A percentile compares a stretch with the other conserved stretches of the same genome.
Conservation (phyloP, 305 asterid species). For the Fraxinus platypoda region DNA sequence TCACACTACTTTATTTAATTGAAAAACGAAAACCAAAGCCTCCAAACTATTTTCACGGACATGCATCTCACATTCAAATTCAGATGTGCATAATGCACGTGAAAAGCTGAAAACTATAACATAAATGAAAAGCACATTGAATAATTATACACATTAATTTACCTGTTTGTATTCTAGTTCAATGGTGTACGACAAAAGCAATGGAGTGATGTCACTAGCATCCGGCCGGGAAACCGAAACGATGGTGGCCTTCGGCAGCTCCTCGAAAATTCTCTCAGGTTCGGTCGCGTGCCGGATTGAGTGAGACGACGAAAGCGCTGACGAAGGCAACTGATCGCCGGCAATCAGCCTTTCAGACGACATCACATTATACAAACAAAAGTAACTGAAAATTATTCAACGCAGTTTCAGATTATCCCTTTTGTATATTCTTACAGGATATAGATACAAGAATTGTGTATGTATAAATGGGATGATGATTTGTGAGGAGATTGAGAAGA, state of each 20-base stretch:
- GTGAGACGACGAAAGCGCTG: constrained; percentile 47
- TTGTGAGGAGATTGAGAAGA: not conserved
- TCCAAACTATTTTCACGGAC: constrained; percentile 6
- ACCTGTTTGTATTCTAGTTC: constrained; percentile 85
- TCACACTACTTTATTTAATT: not conserved
- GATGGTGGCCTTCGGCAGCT: constrained; percentile 69
- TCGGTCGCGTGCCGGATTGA: constrained; percentile 49
- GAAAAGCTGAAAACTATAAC: not conserved
- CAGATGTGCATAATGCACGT: constrained; percentile 10
- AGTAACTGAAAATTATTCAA: not conserved
- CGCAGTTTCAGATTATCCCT: not conserved
- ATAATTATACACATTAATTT: not conserved
- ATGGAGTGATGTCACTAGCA: constrained; percentile 75
- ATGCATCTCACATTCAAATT: constrained; percentile 16
- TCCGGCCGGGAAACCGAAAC: constrained; percentile 76
- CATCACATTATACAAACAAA: constrained; percentile 35
- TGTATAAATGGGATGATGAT: not conserved
- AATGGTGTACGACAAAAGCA: constrained; percentile 82
- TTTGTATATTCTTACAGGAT: not conserved
- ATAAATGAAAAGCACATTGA: constrained; percentile 20
- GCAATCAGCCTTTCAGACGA: constrained; percentile 65
- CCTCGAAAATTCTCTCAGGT: constrained; percentile 60
- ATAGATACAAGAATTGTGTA: not conserved
- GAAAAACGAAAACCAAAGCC: not conserved
- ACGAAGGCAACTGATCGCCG: constrained; percentile 27